Evolutionary conservation across 257 asterid genomes (phyloP), one percentile per base, ranked within the genome.

Genomic region (Solanum tarapatanum): DNA sequence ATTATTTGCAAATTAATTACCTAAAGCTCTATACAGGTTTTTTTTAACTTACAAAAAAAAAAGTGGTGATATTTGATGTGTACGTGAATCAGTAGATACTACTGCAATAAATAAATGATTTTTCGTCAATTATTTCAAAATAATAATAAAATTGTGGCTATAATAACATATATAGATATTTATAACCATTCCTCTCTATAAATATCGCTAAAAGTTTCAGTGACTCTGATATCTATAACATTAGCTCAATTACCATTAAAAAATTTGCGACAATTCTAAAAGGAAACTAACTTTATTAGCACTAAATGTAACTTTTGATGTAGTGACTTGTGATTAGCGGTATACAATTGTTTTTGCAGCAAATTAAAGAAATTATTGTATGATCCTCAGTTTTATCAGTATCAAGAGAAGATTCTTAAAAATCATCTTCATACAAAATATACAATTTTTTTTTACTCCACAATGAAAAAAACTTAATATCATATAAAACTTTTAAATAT

Each of bases 331-430:
- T 51, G 23, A 51, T 51, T 24, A 66, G 32, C 32, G 0, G 43
- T 72, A 72, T 72, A 16, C 7, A 72, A 32, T 72, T 72, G 13
- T 32, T 6, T 60, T 85, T 17, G 72, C 13, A 33, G 9, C 45
- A 86, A 86, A 58, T 58, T 58, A 21, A 1, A 58, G 14, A 51
- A 48, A 41, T 60, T 62, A 26, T 17, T 32, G 14, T 72, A 39
- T 7, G 35, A 36, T 74, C 82, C 30, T 19, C 19, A 62, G 12
- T 28, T 39, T 28, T 39, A 83, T 13, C 21, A n/a, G 26, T 23
- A 30, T 88, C 82, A 74, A 19, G 64, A 84, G 90, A 84, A 60
- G 82, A 76, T 84, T 88, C 82, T 60, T 6, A 6, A 39, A n/a
- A n/a, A n/a, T 76, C 7, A n/a, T n/a, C 23, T 37, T 39, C 60